Evolutionary conservation across 768 basidiomycete genomes (phyloP).

Genomic region (Cyathus striatus): DNA sequence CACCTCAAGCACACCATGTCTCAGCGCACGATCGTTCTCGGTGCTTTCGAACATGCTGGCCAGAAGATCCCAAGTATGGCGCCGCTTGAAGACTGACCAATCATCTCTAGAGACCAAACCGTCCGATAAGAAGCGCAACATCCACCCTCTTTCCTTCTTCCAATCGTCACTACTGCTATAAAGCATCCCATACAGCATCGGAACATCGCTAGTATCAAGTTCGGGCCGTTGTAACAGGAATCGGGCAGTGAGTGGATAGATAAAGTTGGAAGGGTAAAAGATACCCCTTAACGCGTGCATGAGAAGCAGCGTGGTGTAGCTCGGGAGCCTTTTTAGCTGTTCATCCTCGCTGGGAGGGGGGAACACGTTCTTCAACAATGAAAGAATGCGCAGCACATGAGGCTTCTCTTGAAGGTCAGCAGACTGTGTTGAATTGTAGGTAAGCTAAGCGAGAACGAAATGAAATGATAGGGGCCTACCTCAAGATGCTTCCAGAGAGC

Average conservation of each 20-base stretch:
- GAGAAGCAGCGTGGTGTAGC: conserved; percentile 76
- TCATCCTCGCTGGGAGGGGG: conserved; percentile 31
- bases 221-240: conserved; percentile 89
- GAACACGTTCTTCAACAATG: conserved; percentile 55
- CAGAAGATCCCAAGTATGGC: conserved; percentile 87
- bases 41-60: conserved; percentile 78
- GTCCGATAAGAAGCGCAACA: conserved; percentile 75
- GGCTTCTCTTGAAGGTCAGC: conserved; percentile 75
- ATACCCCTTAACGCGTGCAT: conserved; percentile 77
- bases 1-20: conserved; percentile 66
- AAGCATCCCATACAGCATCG: conserved; percentile 85
- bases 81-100: conserved; percentile 74
- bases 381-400: conserved; percentile 69
- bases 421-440: conserved; percentile 21
- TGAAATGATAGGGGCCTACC: conserved; percentile 31
- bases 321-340: conserved; percentile 56
- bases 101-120: conserved; percentile 73
- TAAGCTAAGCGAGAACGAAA: background rate
- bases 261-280: conserved; percentile 84
- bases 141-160: conserved; percentile 89
- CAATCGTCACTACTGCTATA: conserved; percentile 78
- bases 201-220: conserved; percentile 78
- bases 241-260: conserved; percentile 80
- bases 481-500: conserved; percentile 56
- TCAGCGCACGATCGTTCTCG: conserved; percentile 42